A percentile compares a stretch with the other conserved stretches of the same genome.
These are phyloP conservation scores for Cyberlindnera maclurae DNA, from an alignment of 805 yeast species.

Conservation along the genomic window DNA sequence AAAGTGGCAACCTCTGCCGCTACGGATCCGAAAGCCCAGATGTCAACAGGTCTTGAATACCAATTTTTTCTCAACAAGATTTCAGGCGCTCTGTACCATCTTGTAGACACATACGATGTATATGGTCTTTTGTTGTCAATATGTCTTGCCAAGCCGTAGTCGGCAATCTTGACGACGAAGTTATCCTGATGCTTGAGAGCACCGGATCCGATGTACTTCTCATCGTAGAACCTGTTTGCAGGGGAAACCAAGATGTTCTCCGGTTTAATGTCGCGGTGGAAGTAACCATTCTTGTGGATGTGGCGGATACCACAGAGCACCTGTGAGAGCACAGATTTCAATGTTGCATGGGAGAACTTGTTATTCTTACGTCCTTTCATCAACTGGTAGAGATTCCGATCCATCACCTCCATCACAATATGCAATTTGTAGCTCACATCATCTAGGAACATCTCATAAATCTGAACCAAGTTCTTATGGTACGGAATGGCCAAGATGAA, in stretches of 20 bases:
- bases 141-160: constrained; percentile 71
- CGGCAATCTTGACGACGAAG: constrained; percentile 69
- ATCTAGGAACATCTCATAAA: constrained; percentile 78
- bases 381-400: constrained; percentile 71
- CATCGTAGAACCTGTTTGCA: constrained; percentile 43
- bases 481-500: constrained; percentile 63
- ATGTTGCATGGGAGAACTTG: constrained; percentile 48
- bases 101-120: constrained; percentile 73
- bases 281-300: constrained; percentile 61
- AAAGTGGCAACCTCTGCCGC: constrained; percentile 68
- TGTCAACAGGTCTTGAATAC: constrained; percentile 66
- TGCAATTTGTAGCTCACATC: constrained; percentile 50
- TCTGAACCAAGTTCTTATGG: constrained; percentile 65
- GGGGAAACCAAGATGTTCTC: constrained; percentile 78
- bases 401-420: constrained; percentile 86
- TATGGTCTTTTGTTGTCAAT: constrained; percentile 45
- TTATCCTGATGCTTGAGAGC: constrained; percentile 25
- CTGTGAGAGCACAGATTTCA: constrained; percentile 65
- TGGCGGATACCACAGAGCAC: constrained; percentile 72
- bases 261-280: constrained; percentile 91
- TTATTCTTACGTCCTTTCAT: constrained; percentile 53
- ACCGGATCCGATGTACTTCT: constrained; percentile 20
- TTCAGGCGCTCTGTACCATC: constrained; percentile 87
- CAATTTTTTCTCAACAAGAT: constrained; percentile 55
- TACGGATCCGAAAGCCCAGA: constrained; percentile 84